A percentile compares a stretch with the other conserved stretches of the same genome.
These are phyloP conservation scores for Rugonectria rugulosa DNA, from an alignment of 2,329 filamentous ascomycete species.

Conservation along the genomic window DNA sequence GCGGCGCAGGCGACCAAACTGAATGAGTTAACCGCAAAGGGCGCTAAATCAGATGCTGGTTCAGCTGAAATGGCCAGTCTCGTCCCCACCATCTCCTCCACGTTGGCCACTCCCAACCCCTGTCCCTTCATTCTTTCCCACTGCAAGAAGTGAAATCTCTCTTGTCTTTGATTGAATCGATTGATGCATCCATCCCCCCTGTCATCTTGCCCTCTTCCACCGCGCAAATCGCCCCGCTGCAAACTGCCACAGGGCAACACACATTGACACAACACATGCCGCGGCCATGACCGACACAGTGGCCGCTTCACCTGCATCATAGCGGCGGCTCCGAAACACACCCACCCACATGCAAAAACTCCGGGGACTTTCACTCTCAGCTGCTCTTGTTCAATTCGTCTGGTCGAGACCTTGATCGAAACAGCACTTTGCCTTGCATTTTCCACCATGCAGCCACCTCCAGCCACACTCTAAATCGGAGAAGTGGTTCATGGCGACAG, in stretches of 20 bases:
- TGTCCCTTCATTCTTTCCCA: conserved; percentile 25
- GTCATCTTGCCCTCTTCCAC: not conserved
- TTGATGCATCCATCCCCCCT: conserved; percentile 4
- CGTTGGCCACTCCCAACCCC: conserved; percentile 24
- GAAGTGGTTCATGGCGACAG: too few relatives aligned
- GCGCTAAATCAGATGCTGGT: conserved; percentile 37
- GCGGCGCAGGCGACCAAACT: too few relatives aligned
- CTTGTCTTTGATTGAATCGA: too few relatives aligned
- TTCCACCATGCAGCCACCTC: not conserved
- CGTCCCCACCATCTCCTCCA: conserved; percentile 9
- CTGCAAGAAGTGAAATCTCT: conserved; percentile 1
- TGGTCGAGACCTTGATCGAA: too few relatives aligned
- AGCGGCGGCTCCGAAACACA: not conserved
- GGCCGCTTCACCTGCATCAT: not conserved
- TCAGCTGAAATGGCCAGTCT: conserved; percentile 38
- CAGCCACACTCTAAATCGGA: not conserved
- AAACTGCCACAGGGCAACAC: not conserved
- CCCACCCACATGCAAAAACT: too few relatives aligned
- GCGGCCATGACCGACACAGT: not conserved
- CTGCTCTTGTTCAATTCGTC: too few relatives aligned
- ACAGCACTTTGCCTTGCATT: too few relatives aligned
- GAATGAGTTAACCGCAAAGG: too few relatives aligned
- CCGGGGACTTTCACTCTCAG: too few relatives aligned
- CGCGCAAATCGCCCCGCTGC: not conserved
- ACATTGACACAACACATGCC: not conserved